Conservation (phyloP, 129 eudicot genomes). For the Arctium minus region DNA sequence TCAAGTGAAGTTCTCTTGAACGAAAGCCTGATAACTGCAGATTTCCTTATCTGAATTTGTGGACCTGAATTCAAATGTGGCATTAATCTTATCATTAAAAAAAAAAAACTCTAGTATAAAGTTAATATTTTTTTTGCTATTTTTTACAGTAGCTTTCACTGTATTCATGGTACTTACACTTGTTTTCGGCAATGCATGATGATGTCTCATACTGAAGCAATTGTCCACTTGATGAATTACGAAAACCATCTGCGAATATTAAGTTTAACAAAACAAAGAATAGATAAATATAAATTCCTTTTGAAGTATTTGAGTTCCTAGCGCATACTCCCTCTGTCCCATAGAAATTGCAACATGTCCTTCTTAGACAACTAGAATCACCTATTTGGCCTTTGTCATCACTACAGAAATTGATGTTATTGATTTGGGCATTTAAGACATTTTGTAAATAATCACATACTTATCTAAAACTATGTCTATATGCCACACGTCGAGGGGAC, state of each 20-base stretch:
- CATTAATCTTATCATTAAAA: conserved; percentile 42
- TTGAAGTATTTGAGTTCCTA: not conserved
- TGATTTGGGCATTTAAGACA: not conserved
- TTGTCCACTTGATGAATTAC: conserved; percentile 49
- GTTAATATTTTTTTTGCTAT: conserved; percentile 8
- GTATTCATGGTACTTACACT: conserved; percentile 8
- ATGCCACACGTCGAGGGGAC: not conserved
- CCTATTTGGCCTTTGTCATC: not conserved
- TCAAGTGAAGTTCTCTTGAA: conserved; percentile 60
- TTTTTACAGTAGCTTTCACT: conserved; percentile 28
- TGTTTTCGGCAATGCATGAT: conserved; percentile 36
- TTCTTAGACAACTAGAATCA: not conserved
- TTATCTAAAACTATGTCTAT: not conserved
- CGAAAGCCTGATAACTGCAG: conserved; percentile 64
- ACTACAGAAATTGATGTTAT: not conserved
- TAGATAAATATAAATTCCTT: not conserved
- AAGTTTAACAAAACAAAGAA: not conserved
- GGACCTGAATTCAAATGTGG: conserved; percentile 14
- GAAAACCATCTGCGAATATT: conserved; percentile 16
- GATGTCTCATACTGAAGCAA: conserved; percentile 47
- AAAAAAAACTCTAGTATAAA: conserved; percentile 32
- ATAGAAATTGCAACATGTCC: not conserved
- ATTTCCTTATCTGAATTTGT: conserved; percentile 50
- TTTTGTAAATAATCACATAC: not conserved
- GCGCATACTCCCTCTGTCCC: not conserved